Conservation (phyloP, 441 rosid genomes). For the Mallotus japonicus region DNA sequence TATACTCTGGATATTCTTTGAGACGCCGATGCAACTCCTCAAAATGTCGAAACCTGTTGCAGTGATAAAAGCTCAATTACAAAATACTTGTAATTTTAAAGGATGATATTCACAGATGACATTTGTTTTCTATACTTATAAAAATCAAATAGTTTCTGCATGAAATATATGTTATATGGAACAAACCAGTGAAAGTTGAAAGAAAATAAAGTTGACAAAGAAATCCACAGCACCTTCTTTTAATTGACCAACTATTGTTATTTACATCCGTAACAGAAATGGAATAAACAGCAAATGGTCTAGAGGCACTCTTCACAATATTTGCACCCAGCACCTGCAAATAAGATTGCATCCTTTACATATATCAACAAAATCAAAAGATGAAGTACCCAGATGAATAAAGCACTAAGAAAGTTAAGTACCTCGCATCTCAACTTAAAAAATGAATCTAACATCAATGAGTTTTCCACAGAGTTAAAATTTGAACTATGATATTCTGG, state of each 20-base stretch:
- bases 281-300: conserved; percentile 91
- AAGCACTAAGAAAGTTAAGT: conserved; percentile 28
- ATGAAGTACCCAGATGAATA: conserved; percentile 22
- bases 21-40: conserved; percentile 98
- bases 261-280: conserved; percentile 85
- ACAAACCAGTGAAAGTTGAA: conserved; percentile 10
- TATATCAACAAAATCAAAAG: conserved; percentile 11
- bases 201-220: conserved; percentile 26
- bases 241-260: conserved; percentile 92
- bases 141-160: not conserved
- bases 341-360: conserved; percentile 27
- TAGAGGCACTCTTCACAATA: conserved; percentile 90
- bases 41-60: conserved; percentile 91
- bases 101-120: not conserved
- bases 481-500: conserved; percentile 44
- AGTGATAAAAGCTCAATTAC: conserved; percentile 22
- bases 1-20: conserved; percentile 85
- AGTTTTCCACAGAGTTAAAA: conserved; percentile 45
- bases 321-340: conserved; percentile 97
- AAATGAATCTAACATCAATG: conserved; percentile 73
- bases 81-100: not conserved
- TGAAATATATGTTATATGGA: not conserved
- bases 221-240: conserved; percentile 72
- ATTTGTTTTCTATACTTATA: not conserved
- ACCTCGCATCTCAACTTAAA: conserved; percentile 96